These are phyloP conservation scores for Gracilaria vermiculophylla DNA, from an alignment of 23 red algal genomes.

Conservation along the genomic window DNA sequence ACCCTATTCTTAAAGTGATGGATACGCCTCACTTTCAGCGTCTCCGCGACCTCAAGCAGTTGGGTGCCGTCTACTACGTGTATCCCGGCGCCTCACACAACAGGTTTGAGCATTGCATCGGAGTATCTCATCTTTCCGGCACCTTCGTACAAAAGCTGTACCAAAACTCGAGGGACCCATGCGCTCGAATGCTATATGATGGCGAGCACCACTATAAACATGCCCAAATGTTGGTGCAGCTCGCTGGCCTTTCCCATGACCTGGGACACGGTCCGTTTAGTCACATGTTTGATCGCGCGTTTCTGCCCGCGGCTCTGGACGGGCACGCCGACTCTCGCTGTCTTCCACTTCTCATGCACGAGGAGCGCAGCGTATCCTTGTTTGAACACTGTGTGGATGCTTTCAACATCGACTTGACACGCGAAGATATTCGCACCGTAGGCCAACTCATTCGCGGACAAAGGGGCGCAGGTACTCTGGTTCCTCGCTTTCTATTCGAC, in stretches of 20 bases:
- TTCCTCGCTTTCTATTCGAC: conserved; percentile 63
- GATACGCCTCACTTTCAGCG: conserved; percentile 96
- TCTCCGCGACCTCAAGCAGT: conserved; percentile 95
- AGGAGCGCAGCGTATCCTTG: conserved; percentile 70
- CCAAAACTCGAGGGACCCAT: conserved; percentile 44
- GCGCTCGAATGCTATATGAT: conserved; percentile 53
- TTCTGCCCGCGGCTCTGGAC: conserved; percentile 56
- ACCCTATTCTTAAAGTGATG: conserved; percentile 58
- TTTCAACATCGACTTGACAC: conserved; percentile 63
- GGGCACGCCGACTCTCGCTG: not conserved
- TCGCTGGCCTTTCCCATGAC: conserved; percentile 91
- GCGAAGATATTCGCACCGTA: conserved; percentile 39
- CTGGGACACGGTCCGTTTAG: conserved; percentile 97
- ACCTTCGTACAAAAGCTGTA: conserved; percentile 55
- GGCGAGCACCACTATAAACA: conserved; percentile 54
- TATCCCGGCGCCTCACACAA: conserved; percentile 92
- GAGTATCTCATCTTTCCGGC: conserved; percentile 63
- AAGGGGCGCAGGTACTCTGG: not conserved
- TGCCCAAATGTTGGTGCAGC: conserved; percentile 52
- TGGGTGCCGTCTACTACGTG: conserved; percentile 77
- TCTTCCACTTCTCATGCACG: conserved; percentile 60
- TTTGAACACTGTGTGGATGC: conserved; percentile 72
- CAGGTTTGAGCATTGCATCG: conserved; percentile 91
- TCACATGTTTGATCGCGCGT: conserved; percentile 83
- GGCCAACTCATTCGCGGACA: conserved; percentile 75